Base-by-base conservation (phyloP, 2,329 filamentous ascomycete species). In the Periconia macrospinosa region DNA sequence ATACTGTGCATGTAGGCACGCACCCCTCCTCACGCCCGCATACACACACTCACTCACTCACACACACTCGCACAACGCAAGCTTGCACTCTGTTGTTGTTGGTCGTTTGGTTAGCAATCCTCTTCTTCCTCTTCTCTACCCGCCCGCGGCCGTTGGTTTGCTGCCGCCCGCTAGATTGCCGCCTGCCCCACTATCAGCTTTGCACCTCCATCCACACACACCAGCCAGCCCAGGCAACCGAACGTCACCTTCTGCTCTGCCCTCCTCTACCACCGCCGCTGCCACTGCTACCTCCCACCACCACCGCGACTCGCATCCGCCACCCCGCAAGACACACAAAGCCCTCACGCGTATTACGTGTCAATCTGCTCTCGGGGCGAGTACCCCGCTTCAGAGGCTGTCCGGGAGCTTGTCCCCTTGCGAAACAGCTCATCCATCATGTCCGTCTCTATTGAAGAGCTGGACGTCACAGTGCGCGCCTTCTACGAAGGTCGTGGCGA, bases 401-500 rank as follows among this genome's bases (percentile, higher is more conserved):
- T 62, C 57, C 61, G 69, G 69, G 68, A 69, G 68, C 69, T 62
- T 59, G 61, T 68, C 67, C 66, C 68, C 53, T 58, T 55, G 63
- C 62, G 57, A 60, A 62, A 59, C 63, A 53, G 60, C 66, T 63
- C 72, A 73, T 59, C 63, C 72, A 73, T 59, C 61, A 87, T 87
- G 84, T 84, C 84, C 68, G 78, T 85, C 74, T 84, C 89, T 70
- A 93, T 99, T 78, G 86, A 89, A 77, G 94, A 99, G 86, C 87
- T 99, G 81, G 94, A 99, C 85, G 88, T 83, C 77, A 94, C 92
- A 65, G 93, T 97, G 83, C 92, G 90, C 76, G 87, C 91, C 81
- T 97, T 99, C 79, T 99, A 96, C 73, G 93, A 97, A 80, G 92
- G 92, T 75, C 90, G 93, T 76, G 94, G 94, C 68, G 91, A 97